phyloP scores from a whole-genome alignment of 768 basidiomycete genomes.

The Leccinum fibrillosum region DNA sequence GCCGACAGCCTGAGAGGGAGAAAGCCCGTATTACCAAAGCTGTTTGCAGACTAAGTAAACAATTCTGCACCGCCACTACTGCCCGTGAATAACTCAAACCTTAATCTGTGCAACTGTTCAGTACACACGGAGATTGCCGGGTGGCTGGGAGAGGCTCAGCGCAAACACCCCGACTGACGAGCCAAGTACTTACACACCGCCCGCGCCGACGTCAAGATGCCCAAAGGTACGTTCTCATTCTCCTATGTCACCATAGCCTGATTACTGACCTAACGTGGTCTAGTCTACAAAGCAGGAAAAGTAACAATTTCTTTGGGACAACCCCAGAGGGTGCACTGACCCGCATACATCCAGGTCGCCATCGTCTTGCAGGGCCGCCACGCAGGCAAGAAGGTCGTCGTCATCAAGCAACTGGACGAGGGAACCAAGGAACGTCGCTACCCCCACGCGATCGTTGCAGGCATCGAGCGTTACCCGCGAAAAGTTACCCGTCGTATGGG shows the following conservation, averaged over 20 bases:
- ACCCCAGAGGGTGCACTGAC: background rate
- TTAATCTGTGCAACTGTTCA: conserved; percentile 23
- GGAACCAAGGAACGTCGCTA: conserved; percentile 95
- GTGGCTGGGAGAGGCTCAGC: conserved; percentile 29
- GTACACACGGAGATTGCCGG: conserved; percentile 30
- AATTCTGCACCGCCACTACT: background rate
- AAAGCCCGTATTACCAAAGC: background rate
- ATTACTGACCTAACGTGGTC: conserved; percentile 14
- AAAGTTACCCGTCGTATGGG: conserved; percentile 99
- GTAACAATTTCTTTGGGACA: conserved; percentile 35
- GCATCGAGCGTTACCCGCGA: conserved; percentile 95
- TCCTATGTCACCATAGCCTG: background rate
- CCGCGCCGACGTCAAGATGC: conserved; percentile 40
- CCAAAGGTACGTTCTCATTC: conserved; percentile 32
- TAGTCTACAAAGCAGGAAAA: conserved; percentile 96
- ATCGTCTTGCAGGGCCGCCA: conserved; percentile 99
- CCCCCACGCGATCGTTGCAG: conserved; percentile 97
- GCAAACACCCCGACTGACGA: conserved; percentile 9
- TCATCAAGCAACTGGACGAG: conserved; percentile 97
- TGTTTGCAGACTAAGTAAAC: background rate
- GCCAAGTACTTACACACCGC: conserved; percentile 20
- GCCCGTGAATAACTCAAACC: background rate
- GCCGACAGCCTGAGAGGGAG: background rate
- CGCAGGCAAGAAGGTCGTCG: conserved; percentile 98
- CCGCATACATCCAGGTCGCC: conserved; percentile 57